Evolutionary conservation across 2,329 filamentous ascomycete genomes (phyloP), one percentile per base, ranked within the genome.

Genomic region (Ophidiomyces ophidiicola): DNA sequence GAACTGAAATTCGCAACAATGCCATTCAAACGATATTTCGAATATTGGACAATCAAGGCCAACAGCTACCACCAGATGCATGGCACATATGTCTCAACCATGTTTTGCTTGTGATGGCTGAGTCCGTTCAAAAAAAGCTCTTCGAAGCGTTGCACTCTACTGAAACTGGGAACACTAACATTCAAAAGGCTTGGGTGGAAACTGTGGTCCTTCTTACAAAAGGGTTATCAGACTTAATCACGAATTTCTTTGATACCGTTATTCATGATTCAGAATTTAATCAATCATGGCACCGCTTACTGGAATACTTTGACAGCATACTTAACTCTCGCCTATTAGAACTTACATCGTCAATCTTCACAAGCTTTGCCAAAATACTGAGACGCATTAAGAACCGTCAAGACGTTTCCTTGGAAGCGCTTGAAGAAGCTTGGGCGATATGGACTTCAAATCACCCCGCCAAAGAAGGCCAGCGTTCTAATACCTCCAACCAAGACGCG

Each of bases 21-120:
- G 85, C 87, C 1, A 82, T 94, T 15, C 88, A 94, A 57, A 94
- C 88, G 0, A 66, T 96, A 3, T 71, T 94, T 41, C 76, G 86
- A 32, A 94, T 96, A 14, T 86, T 96, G 46, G 86, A 94, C 56
- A 86, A 84, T 1, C 92, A 92, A 46, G 85, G 85, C 7, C 81
- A 87, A 48, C 79, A 81, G 38, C 68, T 94, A 3, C 78, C 73
- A 28, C 70, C 83, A 0, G 75, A 81, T 52, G 79, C 82, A 0
- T 96, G 86, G 87, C 78, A 80, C 33, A 70, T 88, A 19, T 90
- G 86, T 50, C 72, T 94, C 40, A 78, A 82, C 44, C 76, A 74
- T 5, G 81, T 94, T 5, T 70, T 94, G 1, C 87, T 94, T 59
- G 76, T 74, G 43, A 76, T 94, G 48, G 61, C 92, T 2, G 70